A percentile compares a stretch with the other conserved stretches of the same genome.
Conservation (phyloP, 108 stramenopile genomes). For the Skeletonema grethae region DNA sequence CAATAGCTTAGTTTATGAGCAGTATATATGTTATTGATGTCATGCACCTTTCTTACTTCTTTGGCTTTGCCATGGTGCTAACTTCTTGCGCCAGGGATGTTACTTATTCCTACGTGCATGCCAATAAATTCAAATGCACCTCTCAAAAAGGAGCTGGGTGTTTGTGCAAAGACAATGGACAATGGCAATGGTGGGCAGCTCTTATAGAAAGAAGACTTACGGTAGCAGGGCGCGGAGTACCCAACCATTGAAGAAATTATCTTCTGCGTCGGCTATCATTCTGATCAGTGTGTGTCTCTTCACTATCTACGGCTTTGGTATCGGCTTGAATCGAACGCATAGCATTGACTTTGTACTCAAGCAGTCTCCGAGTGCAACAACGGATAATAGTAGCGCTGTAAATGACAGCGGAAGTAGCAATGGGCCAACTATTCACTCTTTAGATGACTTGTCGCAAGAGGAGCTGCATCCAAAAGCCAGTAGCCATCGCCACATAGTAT, state of each 20-base stretch:
- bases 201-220: background rate
- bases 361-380: background rate
- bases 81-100: too few species aligned
- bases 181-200: background rate
- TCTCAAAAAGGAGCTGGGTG: too few species aligned
- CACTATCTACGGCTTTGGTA: background rate
- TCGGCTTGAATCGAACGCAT: background rate
- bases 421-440: constrained; percentile 23
- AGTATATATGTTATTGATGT: too few species aligned
- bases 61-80: too few species aligned
- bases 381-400: background rate
- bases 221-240: background rate
- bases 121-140: too few species aligned
- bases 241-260: background rate
- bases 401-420: background rate
- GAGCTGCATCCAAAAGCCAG: constrained; percentile 35
- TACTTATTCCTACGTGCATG: too few species aligned
- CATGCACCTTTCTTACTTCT: too few species aligned
- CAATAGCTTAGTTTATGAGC: background rate
- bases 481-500: constrained; percentile 32
- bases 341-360: background rate
- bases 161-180: too few species aligned
- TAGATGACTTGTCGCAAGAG: constrained; percentile 23
- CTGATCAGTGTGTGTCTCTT: background rate
- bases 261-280: background rate